A percentile compares a stretch with the other conserved stretches of the same genome.
phyloP scores from a whole-genome alignment of 1,139 yeast genomes.

The Pichia sp. region DNA sequence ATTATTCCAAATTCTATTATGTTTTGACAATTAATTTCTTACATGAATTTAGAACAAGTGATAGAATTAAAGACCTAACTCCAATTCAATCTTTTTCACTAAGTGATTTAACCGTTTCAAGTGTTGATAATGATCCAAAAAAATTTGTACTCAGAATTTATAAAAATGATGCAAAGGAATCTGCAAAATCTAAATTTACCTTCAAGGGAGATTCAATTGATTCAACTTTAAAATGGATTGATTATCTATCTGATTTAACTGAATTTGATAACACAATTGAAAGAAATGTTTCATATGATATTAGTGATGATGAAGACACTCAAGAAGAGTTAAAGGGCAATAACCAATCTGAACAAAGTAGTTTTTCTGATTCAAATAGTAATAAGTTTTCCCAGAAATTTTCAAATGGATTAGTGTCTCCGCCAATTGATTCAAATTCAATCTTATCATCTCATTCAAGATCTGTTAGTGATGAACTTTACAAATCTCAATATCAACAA shows the following conservation, averaged over 20 bases:
- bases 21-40: conserved; percentile 67
- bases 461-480: conserved; percentile 11
- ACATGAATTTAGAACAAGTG: conserved; percentile 64
- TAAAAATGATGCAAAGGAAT: conserved; percentile 13
- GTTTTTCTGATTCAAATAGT: neutral
- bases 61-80: conserved; percentile 47
- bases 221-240: conserved; percentile 40
- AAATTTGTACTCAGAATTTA: conserved; percentile 27
- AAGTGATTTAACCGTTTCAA: conserved; percentile 31
- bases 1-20: conserved; percentile 59
- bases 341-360: conserved; percentile 3
- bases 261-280: conserved; percentile 23
- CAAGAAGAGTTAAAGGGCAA: neutral
- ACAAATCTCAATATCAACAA: conserved; percentile 7
- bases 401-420: neutral
- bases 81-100: conserved; percentile 39
- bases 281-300: conserved; percentile 25
- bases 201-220: conserved; percentile 31
- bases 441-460: conserved; percentile 6
- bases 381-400: neutral
- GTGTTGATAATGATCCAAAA: conserved; percentile 28
- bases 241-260: conserved; percentile 38
- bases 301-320: conserved; percentile 9
- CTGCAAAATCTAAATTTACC: conserved; percentile 23
- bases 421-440: neutral